Conservation (phyloP, 2,329 filamentous ascomycete species). For the Colletotrichum sublineola region DNA sequence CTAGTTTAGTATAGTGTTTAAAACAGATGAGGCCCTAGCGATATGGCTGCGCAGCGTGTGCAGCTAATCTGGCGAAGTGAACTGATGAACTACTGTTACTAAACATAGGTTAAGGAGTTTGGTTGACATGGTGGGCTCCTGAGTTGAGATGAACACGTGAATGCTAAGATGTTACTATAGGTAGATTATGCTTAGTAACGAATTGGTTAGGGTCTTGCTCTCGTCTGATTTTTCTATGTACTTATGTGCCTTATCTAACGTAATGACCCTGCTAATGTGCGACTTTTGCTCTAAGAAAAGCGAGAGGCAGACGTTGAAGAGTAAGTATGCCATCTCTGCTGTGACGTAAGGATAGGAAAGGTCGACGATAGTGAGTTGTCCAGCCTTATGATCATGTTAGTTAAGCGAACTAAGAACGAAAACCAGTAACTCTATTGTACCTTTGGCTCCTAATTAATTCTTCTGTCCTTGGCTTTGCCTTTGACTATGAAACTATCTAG, state of each 20-base stretch:
- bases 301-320: conserved; percentile 80
- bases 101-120: conserved; percentile 79
- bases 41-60: conserved; percentile 48
- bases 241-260: conserved; percentile 84
- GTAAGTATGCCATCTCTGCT: conserved; percentile 73
- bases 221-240: conserved; percentile 73
- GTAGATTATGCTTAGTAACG: conserved; percentile 73
- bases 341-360: conserved; percentile 80
- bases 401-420: too few species aligned
- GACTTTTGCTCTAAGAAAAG: conserved; percentile 71
- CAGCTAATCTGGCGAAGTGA: conserved; percentile 61
- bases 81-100: conserved; percentile 78
- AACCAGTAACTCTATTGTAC: too few species aligned
- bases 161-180: conserved; percentile 79
- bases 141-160: conserved; percentile 79
- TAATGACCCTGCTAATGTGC: conserved; percentile 70
- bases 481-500: conserved; percentile 58
- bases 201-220: conserved; percentile 70
- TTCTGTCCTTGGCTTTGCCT: neutral
- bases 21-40: conserved; percentile 48
- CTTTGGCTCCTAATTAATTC: conserved; percentile 48
- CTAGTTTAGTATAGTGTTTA: too few species aligned
- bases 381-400: too few species aligned
- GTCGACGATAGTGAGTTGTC: conserved; percentile 76
- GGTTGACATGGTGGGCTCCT: conserved; percentile 80